Evolutionary conservation across 495 filamentous ascomycete species (phyloP).

Genomic region (Aspergillus cavernicola): DNA sequence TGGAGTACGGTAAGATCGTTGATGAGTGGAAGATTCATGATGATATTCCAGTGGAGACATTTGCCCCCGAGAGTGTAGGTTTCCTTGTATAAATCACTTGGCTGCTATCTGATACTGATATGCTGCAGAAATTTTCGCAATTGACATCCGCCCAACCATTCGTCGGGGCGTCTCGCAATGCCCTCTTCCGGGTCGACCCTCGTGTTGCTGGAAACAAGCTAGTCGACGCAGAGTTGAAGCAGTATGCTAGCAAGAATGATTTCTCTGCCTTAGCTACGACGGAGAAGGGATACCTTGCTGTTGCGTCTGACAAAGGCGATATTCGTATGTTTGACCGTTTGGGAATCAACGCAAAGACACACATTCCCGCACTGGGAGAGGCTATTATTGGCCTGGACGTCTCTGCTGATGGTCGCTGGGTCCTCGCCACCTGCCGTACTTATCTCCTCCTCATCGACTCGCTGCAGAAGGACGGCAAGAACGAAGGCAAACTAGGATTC

Average conservation of each 20-base stretch:
- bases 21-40: conserved; percentile 99
- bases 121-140: conserved; percentile 82
- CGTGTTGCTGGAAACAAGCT: conserved; percentile 88
- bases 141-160: conserved; percentile 96
- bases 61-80: conserved; percentile 79
- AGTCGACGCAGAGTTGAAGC: conserved; percentile 87
- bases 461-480: conserved; percentile 87
- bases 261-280: conserved; percentile 94
- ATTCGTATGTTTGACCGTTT: conserved; percentile 95
- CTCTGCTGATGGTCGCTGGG: conserved; percentile 90
- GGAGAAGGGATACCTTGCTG: conserved; percentile 92
- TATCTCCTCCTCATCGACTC: conserved; percentile 93
- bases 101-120: conserved; percentile 18
- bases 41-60: conserved; percentile 85
- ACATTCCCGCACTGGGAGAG: conserved; percentile 92
- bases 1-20: conserved; percentile 97
- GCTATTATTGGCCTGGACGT: conserved; percentile 93
- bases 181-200: conserved; percentile 90
- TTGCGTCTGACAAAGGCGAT: conserved; percentile 95
- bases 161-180: conserved; percentile 85
- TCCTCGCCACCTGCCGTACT: conserved; percentile 90
- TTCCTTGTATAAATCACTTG: neutral
- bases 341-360: conserved; percentile 95
- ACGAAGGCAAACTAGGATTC: conserved; percentile 95
- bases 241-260: conserved; percentile 93